Percentiles rank a stretch among this genome's conserved stretches.
phyloP scores from a whole-genome alignment of 306 rosid species.

The Cajanus cajan region DNA sequence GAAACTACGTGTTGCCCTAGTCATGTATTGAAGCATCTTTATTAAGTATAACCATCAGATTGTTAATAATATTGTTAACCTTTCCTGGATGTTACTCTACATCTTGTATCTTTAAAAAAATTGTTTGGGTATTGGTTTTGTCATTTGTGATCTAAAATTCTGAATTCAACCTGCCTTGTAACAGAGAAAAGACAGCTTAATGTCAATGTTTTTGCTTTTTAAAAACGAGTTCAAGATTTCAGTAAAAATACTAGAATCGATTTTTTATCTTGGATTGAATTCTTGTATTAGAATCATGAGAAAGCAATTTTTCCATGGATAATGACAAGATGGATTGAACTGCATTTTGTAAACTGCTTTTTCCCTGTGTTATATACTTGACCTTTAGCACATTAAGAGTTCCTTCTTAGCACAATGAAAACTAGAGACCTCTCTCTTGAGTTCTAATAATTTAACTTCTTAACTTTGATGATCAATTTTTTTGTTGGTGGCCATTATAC shows the following conservation, averaged over 20 bases:
- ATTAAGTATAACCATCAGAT: too few relatives aligned
- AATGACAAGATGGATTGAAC: too few relatives aligned
- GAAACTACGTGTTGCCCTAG: not conserved
- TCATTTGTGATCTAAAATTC: conserved; percentile 23
- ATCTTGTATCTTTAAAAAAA: not conserved
- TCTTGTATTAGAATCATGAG: too few relatives aligned
- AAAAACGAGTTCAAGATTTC: too few relatives aligned
- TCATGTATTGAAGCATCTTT: conserved; percentile 25
- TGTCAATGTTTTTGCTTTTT: too few relatives aligned
- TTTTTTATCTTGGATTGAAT: too few relatives aligned
- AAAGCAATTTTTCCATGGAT: too few relatives aligned
- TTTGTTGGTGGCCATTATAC: conserved; percentile 27
- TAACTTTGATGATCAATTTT: conserved; percentile 29
- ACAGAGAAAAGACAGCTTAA: too few relatives aligned
- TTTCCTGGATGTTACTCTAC: not conserved
- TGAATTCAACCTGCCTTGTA: not conserved
- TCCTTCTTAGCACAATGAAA: not conserved
- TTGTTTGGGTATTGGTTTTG: conserved; percentile 17
- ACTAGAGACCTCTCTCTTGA: not conserved
- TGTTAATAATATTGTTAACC: not conserved
- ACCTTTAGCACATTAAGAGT: conserved; percentile 19
- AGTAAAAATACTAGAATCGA: too few relatives aligned
- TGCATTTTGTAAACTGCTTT: too few relatives aligned
- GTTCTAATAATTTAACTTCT: conserved; percentile 19
- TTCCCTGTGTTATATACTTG: too few relatives aligned